Evolutionary conservation across 371 early-diverging fungal species (phyloP), one percentile per base, ranked within the genome.

Genomic region (Mortierella sp.): DNA sequence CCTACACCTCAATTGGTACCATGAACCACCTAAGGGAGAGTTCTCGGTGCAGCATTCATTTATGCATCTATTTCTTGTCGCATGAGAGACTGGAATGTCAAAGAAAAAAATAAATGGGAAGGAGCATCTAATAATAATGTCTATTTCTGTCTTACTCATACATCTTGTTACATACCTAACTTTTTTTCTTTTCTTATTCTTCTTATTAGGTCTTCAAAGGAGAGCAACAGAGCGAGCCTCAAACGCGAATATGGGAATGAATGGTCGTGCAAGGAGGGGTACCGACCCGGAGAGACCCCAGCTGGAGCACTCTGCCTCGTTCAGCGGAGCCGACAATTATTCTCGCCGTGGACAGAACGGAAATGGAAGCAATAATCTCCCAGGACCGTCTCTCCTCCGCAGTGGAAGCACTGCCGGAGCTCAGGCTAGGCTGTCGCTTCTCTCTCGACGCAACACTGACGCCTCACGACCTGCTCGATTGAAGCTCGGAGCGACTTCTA

Each of bases 231-330:
- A 78, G 44, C 74, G 74, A 41, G 64, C 22, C 6, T 10, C 73
- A 4, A 68, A 58, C 41, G 66, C 39, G 22, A 50, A 52, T 19
- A 2, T 58, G 43, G 73, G 50, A 24, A 31, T 45, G 31, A 65
- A 29, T 52, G 74, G 74, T 34, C 79, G 74, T 0, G 67, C 74
- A 66, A 66, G 79, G 58, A 43, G 71, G 53, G 79, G 79, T 14
- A 71, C 79, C 7, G 79, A 79, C 31, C 74, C 79, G 4, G 74
- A 79, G 47, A 31, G 79, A 70, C 79, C 73, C 3, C 79, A 79
- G 41, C 43, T 79, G 65, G 79, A 73, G 48, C 70, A 79, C 40
- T 39, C 79, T 19, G 70, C 73, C n/a, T 79, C 79, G 16, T 79
- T 73, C 64, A 73, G 47, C 29, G 73, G 73, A 1, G 9, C 70